Conservation (phyloP, 805 yeast species). For the Nakazawaea anatomiae region DNA sequence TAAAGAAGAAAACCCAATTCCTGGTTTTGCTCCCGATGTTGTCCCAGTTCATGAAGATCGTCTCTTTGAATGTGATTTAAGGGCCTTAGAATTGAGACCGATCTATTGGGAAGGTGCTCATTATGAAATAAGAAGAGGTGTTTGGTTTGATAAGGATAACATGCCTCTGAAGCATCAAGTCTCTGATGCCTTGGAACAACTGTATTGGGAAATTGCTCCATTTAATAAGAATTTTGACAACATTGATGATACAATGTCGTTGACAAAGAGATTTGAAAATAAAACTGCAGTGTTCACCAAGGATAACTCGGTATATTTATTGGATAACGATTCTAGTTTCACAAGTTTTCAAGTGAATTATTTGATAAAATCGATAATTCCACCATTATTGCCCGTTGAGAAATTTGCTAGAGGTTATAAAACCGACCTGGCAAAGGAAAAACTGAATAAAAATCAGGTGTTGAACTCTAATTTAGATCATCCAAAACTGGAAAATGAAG, state of each 20-base stretch:
- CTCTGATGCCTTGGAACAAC: constrained; percentile 55
- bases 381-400: constrained; percentile 39
- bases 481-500: constrained; percentile 22
- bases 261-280: constrained; percentile 5
- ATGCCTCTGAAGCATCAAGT: constrained; percentile 45
- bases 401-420: constrained; percentile 46
- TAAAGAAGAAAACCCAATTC: neutral
- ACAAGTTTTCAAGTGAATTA: constrained; percentile 22
- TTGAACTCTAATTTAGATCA: neutral
- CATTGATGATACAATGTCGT: constrained; percentile 2
- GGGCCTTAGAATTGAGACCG: constrained; percentile 50
- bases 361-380: constrained; percentile 16
- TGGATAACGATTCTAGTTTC: constrained; percentile 20
- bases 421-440: constrained; percentile 4
- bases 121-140: constrained; percentile 77
- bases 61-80: constrained; percentile 66
- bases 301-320: constrained; percentile 16
- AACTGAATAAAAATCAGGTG: constrained; percentile 1
- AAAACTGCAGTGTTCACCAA: constrained; percentile 23
- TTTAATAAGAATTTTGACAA: constrained; percentile 4
- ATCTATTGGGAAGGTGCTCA: constrained; percentile 86
- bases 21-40: constrained; percentile 5
- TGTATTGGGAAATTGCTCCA: constrained; percentile 32
- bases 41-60: constrained; percentile 78
- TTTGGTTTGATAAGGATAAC: constrained; percentile 67